Percentiles rank a stretch among this genome's conserved stretches.
These are phyloP conservation scores for Thielaviopsis punctulata DNA, from an alignment of 2,329 filamentous ascomycete species.

Conservation along the genomic window DNA sequence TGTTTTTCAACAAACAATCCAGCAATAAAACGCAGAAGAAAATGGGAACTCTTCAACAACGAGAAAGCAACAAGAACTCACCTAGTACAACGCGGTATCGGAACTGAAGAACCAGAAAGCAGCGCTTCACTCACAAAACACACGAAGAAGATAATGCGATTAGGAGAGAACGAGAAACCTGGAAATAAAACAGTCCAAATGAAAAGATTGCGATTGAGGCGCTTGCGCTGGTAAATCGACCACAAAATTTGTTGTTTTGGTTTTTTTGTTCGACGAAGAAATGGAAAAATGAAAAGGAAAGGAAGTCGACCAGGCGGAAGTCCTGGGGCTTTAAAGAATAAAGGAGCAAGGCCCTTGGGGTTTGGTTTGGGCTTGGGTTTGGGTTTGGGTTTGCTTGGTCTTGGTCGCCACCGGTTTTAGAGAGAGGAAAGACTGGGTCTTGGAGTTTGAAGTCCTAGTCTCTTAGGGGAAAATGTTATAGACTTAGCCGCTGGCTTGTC, in stretches of 20 bases:
- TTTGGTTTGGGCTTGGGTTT: neutral
- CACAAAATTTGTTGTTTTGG: slow-evolving; percentile 1
- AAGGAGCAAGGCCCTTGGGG: neutral
- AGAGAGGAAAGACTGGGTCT: neutral
- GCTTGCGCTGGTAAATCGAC: slow-evolving; percentile 3
- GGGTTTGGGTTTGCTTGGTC: neutral
- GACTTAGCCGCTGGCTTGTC: neutral
- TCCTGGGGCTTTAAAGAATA: neutral
- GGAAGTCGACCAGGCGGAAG: neutral
- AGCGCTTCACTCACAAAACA: slow-evolving; percentile 11
- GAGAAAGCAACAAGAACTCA: slow-evolving; percentile 1
- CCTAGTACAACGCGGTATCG: slow-evolving; percentile 7
- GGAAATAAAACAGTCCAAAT: slow-evolving; percentile 9
- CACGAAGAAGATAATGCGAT: slow-evolving; percentile 2
- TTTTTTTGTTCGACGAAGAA: neutral
- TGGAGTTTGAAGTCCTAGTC: neutral
- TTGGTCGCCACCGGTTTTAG: neutral
- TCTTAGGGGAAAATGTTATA: neutral
- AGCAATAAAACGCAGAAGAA: neutral
- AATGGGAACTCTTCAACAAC: neutral
- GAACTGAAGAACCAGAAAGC: slow-evolving; percentile 11
- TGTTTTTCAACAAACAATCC: too few species aligned
- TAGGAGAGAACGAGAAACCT: slow-evolving; percentile 2
- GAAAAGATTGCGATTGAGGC: neutral
- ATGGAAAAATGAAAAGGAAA: neutral